Base-by-base conservation (phyloP, 257 asterid species). In the Penstemon eatonii region DNA sequence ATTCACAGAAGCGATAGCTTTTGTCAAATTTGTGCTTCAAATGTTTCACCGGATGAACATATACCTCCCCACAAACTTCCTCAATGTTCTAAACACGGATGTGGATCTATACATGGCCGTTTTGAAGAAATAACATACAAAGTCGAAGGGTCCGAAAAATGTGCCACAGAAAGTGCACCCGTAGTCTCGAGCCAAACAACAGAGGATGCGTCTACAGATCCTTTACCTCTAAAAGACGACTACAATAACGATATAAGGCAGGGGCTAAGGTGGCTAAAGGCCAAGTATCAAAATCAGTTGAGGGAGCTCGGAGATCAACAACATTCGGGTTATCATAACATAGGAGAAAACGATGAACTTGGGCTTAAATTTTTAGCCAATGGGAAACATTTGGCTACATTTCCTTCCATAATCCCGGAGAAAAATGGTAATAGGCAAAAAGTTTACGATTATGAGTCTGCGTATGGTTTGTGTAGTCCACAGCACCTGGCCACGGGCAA, bases 181-280 rank as follows among this genome's bases (percentile, higher is more conserved):
- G 9, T 53, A 9, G 70, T 54, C 8, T 76, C 86, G 4, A 75
- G 74, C 65, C 82, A 63, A 33, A 67, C 64, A 5, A 25, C 8
- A 6, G 56, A 52, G 58, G 73, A 61, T 46, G 18, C 47, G n/a
- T 52, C 57, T 3, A 46, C 60, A 50, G 56, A 43, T 37, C 47
- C 75, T 67, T 65, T 74, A 12, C 40, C 78, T 49, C 56, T 45
- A 40, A 58, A 68, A 8, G 80, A 78, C 39, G 79, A 79, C 56
- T 68, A 71, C 5, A 86, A 79, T 73, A 86, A 86, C 11, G 90
- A 79, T 69, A 84, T 88, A 4, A 73, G 72, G 66, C 81, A 82
- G 36, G 92, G 86, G 75, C 59, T 86, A 46, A 74, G 88, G 68
- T 85, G 92, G 92, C 83, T 85, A n/a, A 84, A 84, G 84, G 91